Conservation (phyloP, 1,139 yeast species). For the Magnusiomyces tetraspermus region DNA sequence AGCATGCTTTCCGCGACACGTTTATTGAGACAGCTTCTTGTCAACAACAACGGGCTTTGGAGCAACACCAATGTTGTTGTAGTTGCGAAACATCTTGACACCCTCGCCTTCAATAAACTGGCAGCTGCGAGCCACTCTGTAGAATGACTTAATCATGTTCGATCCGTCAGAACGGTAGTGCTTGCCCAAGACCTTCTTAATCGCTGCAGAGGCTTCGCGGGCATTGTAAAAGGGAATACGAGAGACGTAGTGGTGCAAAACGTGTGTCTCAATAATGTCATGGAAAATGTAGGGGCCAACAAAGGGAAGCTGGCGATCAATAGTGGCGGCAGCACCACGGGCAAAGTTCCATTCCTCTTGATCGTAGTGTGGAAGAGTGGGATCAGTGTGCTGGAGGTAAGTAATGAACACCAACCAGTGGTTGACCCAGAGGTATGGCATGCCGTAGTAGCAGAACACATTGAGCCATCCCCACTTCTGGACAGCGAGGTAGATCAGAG, state of each 20-base stretch:
- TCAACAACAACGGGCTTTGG: slow-evolving; percentile 17
- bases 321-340: slow-evolving; percentile 81
- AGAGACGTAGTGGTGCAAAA: slow-evolving; percentile 74
- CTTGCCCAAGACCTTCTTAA: slow-evolving; percentile 72
- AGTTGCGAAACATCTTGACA: slow-evolving; percentile 68
- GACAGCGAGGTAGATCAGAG: slow-evolving; percentile 55
- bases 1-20: too few relatives aligned
- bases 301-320: slow-evolving; percentile 77
- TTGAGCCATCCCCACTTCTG: slow-evolving; percentile 54
- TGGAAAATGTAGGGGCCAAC: slow-evolving; percentile 75
- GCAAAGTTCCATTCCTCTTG: slow-evolving; percentile 74
- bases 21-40: slow-evolving; percentile 16
- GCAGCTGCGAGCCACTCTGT: slow-evolving; percentile 64
- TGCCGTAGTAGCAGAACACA: slow-evolving; percentile 59
- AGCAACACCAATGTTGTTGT: slow-evolving; percentile 45
- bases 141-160: slow-evolving; percentile 63
- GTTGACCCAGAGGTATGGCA: slow-evolving; percentile 75
- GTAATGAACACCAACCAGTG: slow-evolving; percentile 88
- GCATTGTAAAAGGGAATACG: slow-evolving; percentile 84
- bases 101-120: slow-evolving; percentile 77
- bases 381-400: slow-evolving; percentile 76
- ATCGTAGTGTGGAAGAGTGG: slow-evolving; percentile 70
- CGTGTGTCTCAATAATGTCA: slow-evolving; percentile 85
- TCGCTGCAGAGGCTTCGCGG: slow-evolving; percentile 68
- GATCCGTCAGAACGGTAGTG: slow-evolving; percentile 61